Evolutionary conservation across 2,329 filamentous ascomycete genomes (phyloP).

Genomic region (Epichloe sibirici): DNA sequence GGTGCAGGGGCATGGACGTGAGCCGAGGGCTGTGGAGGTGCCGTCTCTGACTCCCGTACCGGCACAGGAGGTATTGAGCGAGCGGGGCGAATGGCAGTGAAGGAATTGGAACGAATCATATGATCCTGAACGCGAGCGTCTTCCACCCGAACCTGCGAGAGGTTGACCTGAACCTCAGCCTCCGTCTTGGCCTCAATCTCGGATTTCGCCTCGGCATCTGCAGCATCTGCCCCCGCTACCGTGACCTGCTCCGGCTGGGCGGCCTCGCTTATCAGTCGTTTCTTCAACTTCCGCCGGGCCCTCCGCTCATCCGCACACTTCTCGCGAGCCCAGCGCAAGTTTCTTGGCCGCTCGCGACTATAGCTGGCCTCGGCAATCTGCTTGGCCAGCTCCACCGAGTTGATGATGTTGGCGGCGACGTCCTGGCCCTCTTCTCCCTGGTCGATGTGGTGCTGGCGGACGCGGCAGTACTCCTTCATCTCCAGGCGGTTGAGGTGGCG

Average conservation of each 20-base stretch:
- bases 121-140: background rate
- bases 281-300: background rate
- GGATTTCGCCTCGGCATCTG: background rate
- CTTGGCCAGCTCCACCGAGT: background rate
- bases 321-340: constrained; percentile 1
- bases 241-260: background rate
- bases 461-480: constrained; percentile 2
- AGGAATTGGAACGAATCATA: background rate
- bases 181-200: background rate
- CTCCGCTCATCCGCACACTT: constrained; percentile 2
- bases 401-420: background rate
- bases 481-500: constrained; percentile 1
- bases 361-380: background rate
- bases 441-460: background rate
- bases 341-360: background rate
- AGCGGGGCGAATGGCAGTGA: background rate
- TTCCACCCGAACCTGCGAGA: background rate
- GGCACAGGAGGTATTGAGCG: background rate
- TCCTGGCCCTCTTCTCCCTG: background rate
- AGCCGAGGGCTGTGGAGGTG: background rate
- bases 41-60: background rate
- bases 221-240: background rate
- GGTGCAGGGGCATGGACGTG: background rate
- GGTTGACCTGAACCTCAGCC: background rate
- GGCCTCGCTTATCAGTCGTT: background rate